phyloP scores from a whole-genome alignment of 768 basidiomycete species.

The Mycena amicta region DNA sequence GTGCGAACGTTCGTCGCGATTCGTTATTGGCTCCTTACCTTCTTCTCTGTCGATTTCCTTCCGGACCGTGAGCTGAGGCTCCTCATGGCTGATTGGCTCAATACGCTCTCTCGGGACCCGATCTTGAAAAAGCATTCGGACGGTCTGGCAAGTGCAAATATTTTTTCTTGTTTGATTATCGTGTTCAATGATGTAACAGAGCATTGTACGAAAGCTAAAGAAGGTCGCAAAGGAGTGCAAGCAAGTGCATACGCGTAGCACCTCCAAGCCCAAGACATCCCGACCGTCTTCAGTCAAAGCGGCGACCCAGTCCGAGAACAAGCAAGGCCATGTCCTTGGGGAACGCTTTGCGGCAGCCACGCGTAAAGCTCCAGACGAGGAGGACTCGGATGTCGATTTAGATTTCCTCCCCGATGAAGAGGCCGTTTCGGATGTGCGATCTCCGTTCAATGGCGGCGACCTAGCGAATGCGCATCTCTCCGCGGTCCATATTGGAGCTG shows the following conservation, averaged over 20 bases:
- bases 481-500: slow-evolving; percentile 40
- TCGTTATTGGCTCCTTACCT: slow-evolving; percentile 88
- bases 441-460: slow-evolving; percentile 41
- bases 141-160: slow-evolving; percentile 57
- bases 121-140: slow-evolving; percentile 65
- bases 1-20: slow-evolving; percentile 90
- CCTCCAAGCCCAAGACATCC: slow-evolving; percentile 35
- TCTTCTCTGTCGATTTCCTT: slow-evolving; percentile 87
- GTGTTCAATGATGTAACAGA: slow-evolving; percentile 46
- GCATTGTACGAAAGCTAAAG: slow-evolving; percentile 78
- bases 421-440: slow-evolving; percentile 30
- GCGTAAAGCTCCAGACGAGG: slow-evolving; percentile 45
- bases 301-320: slow-evolving; percentile 26
- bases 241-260: slow-evolving; percentile 56
- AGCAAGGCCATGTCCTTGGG: slow-evolving; percentile 53
- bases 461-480: slow-evolving; percentile 52
- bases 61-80: slow-evolving; percentile 77
- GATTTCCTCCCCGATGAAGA: slow-evolving; percentile 67
- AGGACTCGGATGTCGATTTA: slow-evolving; percentile 76
- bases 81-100: slow-evolving; percentile 78
- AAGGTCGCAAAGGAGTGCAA: slow-evolving; percentile 85
- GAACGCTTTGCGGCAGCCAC: slow-evolving; percentile 68
- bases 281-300: slow-evolving; percentile 33
- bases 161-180: slow-evolving; percentile 7
- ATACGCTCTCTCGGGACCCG: slow-evolving; percentile 74